These are phyloP conservation scores for Neurospora sp. DNA, from an alignment of 2,329 filamentous ascomycete genomes.

Conservation along the genomic window DNA sequence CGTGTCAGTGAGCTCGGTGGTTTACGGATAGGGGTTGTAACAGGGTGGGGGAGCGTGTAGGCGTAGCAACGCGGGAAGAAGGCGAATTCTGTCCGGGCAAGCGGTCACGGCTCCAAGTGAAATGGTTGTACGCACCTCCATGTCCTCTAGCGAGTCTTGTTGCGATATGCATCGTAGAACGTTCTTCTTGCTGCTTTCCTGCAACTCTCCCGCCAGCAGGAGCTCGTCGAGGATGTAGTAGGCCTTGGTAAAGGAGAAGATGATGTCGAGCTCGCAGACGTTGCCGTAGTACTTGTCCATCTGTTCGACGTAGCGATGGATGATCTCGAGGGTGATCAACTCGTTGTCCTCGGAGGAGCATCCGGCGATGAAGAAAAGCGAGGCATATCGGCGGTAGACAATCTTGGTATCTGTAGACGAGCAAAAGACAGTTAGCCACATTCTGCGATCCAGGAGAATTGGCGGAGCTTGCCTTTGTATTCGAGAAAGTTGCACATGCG, in stretches of 20 bases:
- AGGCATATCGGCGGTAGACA: constrained; percentile 96
- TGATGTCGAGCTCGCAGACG: constrained; percentile 98
- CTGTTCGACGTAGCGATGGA: constrained; percentile 98
- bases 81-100: background rate
- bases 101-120: background rate
- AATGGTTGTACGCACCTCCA: constrained; percentile 69
- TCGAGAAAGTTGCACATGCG: constrained; percentile 99
- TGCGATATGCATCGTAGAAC: constrained; percentile 91
- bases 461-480: constrained; percentile 68
- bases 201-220: constrained; percentile 87
- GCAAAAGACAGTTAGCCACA: constrained; percentile 3
- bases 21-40: constrained; percentile 1
- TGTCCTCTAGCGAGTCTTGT: constrained; percentile 95
- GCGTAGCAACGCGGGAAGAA: background rate
- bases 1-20: constrained; percentile 38
- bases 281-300: constrained; percentile 99
- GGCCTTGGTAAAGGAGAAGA: constrained; percentile 99
- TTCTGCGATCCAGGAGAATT: background rate
- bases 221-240: constrained; percentile 99
- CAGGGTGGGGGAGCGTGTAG: background rate
- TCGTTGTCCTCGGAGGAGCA: constrained; percentile 97
- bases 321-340: constrained; percentile 94
- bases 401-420: constrained; percentile 78
- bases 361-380: constrained; percentile 97
- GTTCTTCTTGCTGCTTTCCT: constrained; percentile 99